A percentile compares a stretch with the other conserved stretches of the same genome.
These are phyloP conservation scores for Apophysomyces elegans DNA, from an alignment of 371 early-diverging fungal species.

Conservation along the genomic window DNA sequence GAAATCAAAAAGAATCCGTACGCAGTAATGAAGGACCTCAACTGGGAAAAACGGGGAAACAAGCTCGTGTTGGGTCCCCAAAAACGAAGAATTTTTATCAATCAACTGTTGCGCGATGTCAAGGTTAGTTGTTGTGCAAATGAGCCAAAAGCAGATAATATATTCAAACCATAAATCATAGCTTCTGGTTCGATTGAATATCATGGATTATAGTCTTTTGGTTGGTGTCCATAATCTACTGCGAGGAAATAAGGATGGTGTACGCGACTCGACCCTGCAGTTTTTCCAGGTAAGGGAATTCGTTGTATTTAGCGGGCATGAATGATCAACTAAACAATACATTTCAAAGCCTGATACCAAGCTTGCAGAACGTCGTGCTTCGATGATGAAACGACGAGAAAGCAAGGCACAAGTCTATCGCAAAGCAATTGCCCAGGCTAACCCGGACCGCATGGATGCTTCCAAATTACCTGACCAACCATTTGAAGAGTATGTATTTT, in stretches of 20 bases:
- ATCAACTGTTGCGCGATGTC: slow-evolving; percentile 86
- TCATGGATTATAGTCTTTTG: slow-evolving; percentile 86
- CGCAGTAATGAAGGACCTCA: slow-evolving; percentile 91
- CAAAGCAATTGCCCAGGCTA: slow-evolving; percentile 71
- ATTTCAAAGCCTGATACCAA: slow-evolving; percentile 47
- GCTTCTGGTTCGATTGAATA: slow-evolving; percentile 83
- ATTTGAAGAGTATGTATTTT: slow-evolving; percentile 48
- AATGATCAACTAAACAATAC: too few species aligned
- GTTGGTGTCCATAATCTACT: slow-evolving; percentile 86
- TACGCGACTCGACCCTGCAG: slow-evolving; percentile 83
- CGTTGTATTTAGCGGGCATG: too few species aligned
- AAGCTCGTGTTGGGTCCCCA: slow-evolving; percentile 83
- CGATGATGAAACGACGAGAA: slow-evolving; percentile 52
- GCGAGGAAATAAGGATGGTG: slow-evolving; percentile 82
- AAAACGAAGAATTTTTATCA: slow-evolving; percentile 75
- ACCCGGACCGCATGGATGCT: slow-evolving; percentile 65
- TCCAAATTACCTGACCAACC: slow-evolving; percentile 54
- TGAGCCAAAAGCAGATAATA: slow-evolving; percentile 18
- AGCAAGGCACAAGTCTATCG: slow-evolving; percentile 70
- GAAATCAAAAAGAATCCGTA: slow-evolving; percentile 77
- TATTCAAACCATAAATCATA: slow-evolving; percentile 83
- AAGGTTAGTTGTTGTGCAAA: slow-evolving; percentile 24
- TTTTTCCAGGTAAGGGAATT: slow-evolving; percentile 48
- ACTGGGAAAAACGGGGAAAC: slow-evolving; percentile 80
- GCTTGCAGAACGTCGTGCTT: slow-evolving; percentile 45